phyloP scores from a whole-genome alignment of 192 early-diverging fungal genomes.

The Coemansia sp. region DNA sequence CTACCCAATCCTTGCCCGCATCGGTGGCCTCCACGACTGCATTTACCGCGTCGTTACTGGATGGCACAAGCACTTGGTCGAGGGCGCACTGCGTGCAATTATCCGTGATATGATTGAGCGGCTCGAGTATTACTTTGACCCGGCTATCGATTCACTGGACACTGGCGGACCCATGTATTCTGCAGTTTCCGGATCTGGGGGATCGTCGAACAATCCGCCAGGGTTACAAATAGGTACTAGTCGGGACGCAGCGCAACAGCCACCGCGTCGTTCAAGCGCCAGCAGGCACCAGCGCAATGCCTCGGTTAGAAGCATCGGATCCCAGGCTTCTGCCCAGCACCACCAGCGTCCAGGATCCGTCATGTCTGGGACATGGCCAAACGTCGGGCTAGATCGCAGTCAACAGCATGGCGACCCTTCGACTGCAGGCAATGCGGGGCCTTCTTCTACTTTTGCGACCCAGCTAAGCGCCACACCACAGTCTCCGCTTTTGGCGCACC shows the following conservation, averaged over 20 bases:
- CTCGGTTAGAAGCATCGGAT: conserved; percentile 28
- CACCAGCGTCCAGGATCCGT: conserved; percentile 33
- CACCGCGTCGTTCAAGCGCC: conserved; percentile 18
- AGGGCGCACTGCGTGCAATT: conserved; percentile 30
- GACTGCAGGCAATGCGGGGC: not conserved
- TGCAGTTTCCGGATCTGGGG: too few relatives aligned
- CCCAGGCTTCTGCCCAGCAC: conserved; percentile 36
- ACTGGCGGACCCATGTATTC: not conserved
- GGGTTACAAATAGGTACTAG: too few relatives aligned
- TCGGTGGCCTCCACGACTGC: conserved; percentile 41
- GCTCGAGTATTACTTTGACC: conserved; percentile 52
- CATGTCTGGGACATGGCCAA: conserved; percentile 22
- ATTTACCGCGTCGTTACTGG: conserved; percentile 23
- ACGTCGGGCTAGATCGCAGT: conserved; percentile 3
- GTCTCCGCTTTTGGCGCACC: conserved; percentile 16
- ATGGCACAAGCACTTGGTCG: conserved; percentile 44
- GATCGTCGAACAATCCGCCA: not conserved
- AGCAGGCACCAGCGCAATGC: conserved; percentile 41
- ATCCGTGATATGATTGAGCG: conserved; percentile 48
- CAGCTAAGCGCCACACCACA: conserved; percentile 12
- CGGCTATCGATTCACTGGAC: conserved; percentile 19
- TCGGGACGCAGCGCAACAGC: not conserved
- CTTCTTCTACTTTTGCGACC: not conserved
- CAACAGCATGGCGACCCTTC: not conserved
- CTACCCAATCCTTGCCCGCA: conserved; percentile 38